Evolutionary conservation across 1,284 basidiomycete genomes (phyloP).

Genomic region (Chiua sp.): DNA sequence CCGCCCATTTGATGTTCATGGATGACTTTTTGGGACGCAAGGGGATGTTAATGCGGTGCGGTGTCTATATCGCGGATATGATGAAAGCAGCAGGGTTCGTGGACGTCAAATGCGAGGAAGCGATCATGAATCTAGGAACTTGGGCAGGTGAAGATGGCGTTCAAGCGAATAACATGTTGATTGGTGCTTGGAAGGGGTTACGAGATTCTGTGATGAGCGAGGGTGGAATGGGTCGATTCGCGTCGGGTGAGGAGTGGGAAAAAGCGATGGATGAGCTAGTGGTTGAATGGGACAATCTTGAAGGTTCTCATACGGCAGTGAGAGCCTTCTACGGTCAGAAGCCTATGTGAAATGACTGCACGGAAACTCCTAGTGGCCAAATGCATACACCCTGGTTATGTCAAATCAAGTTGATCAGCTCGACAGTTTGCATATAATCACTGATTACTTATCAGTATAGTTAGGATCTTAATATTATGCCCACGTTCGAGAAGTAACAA

Average conservation of each 20-base stretch:
- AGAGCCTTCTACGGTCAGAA: constrained; percentile 26
- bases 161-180: constrained; percentile 2
- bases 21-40: constrained; percentile 19
- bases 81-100: constrained; percentile 23
- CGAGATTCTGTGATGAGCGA: constrained; percentile 18
- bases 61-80: constrained; percentile 25
- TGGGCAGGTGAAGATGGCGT: constrained; percentile 27
- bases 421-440: too few relatives aligned
- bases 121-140: constrained; percentile 17
- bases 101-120: constrained; percentile 16
- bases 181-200: constrained; percentile 25
- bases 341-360: constrained; percentile 15
- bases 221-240: constrained; percentile 6
- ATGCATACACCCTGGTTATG: too few relatives aligned
- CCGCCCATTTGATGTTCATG: constrained; percentile 15
- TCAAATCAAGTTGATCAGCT: too few relatives aligned
- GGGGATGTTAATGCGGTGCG: constrained; percentile 16
- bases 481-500: too few relatives aligned
- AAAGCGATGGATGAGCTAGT: too few relatives aligned
- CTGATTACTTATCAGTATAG: too few relatives aligned
- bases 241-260: constrained; percentile 3
- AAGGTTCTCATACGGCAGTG: constrained; percentile 17
- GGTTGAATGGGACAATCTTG: constrained; percentile 28
- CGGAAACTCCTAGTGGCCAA: too few relatives aligned
- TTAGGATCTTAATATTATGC: too few relatives aligned